phyloP scores from a whole-genome alignment of 306 rosid genomes.

The Chamaecrista fasciculata region DNA sequence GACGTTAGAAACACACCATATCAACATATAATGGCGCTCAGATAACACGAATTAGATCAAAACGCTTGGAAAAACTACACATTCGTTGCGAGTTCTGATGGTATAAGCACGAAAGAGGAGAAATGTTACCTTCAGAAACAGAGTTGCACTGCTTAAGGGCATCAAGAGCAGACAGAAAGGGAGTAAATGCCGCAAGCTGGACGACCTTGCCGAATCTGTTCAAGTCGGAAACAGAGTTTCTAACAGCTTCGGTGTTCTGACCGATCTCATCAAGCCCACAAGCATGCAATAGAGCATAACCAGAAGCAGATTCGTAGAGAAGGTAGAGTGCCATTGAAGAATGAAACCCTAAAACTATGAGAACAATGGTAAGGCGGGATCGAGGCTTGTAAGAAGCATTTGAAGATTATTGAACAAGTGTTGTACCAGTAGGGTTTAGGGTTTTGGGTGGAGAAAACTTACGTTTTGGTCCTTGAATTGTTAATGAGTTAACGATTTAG shows the following conservation, averaged over 20 bases:
- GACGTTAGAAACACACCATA: neutral
- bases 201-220: slow-evolving; percentile 90
- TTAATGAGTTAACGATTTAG: no score
- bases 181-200: slow-evolving; percentile 74
- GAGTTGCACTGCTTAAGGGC: slow-evolving; percentile 83
- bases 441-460: slow-evolving; percentile 19
- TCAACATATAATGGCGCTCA: neutral
- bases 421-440: slow-evolving; percentile 31
- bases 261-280: slow-evolving; percentile 91
- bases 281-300: slow-evolving; percentile 69
- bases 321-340: slow-evolving; percentile 67
- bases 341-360: slow-evolving; percentile 15
- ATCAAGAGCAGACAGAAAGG: slow-evolving; percentile 83
- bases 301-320: slow-evolving; percentile 74
- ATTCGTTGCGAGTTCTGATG: neutral
- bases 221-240: slow-evolving; percentile 72
- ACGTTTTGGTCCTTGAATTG: no score
- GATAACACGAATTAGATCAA: neutral
- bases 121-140: slow-evolving; percentile 70
- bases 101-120: neutral
- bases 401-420: neutral
- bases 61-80: neutral
- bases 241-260: slow-evolving; percentile 81
- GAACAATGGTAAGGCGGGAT: neutral
- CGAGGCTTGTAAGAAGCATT: neutral